These are phyloP conservation scores for Ascosphaera aggregata DNA, from an alignment of 2,329 filamentous ascomycete species.

Conservation along the genomic window DNA sequence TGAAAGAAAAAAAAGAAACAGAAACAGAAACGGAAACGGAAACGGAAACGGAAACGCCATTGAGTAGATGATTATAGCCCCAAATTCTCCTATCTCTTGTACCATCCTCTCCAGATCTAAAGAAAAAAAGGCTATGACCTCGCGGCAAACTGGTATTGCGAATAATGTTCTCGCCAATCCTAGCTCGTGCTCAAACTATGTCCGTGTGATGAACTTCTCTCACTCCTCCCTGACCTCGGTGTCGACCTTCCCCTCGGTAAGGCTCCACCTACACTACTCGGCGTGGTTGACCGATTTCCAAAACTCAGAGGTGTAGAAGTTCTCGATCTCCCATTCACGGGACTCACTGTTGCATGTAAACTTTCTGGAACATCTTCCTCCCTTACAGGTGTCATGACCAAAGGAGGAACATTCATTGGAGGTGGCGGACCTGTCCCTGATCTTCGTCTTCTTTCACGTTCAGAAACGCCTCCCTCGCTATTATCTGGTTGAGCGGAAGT, in stretches of 20 bases:
- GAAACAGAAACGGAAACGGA: no score
- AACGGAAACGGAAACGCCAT: no score
- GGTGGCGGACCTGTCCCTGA: slow-evolving; percentile 34
- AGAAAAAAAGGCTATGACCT: no score
- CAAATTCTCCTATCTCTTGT: no score
- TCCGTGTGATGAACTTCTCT: neutral
- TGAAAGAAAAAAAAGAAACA: no score
- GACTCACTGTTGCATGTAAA: neutral
- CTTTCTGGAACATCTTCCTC: slow-evolving; percentile 6
- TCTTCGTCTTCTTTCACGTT: slow-evolving; percentile 36
- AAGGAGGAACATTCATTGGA: slow-evolving; percentile 16
- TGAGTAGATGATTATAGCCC: no score
- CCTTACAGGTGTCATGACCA: slow-evolving; percentile 13
- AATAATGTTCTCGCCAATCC: no score
- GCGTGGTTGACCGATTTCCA: neutral
- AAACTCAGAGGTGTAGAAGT: neutral
- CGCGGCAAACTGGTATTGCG: no score
- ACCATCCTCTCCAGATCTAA: no score
- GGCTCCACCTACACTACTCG: neutral
- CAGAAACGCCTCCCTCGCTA: slow-evolving; percentile 18
- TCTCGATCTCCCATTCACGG: neutral
- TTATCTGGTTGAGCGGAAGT: slow-evolving; percentile 17
- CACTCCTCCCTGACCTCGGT: neutral
- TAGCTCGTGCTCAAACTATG: neutral
- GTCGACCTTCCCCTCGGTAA: neutral